Evolutionary conservation across 257 asterid species (phyloP).

Genomic region (Ophiorrhiza pumila): DNA sequence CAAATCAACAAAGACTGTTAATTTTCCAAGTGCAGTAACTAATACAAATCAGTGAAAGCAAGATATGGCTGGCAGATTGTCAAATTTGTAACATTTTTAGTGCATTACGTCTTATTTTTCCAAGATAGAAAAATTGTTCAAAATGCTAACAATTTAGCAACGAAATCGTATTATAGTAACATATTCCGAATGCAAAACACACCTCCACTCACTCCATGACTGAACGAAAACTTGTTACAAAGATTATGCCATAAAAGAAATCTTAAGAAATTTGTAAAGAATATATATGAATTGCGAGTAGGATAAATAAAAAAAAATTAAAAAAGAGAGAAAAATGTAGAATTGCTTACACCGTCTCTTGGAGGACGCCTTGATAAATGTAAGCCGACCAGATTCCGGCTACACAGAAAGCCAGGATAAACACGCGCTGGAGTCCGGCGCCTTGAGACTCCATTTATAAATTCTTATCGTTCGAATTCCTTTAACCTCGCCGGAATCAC

Average conservation of each 20-base stretch:
- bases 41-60: neutral
- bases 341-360: slow-evolving; percentile 69
- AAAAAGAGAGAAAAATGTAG: neutral
- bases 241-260: neutral
- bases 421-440: slow-evolving; percentile 75
- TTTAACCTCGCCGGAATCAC: slow-evolving; percentile 24
- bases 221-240: neutral
- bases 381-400: slow-evolving; percentile 97
- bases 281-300: neutral
- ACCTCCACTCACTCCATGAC: neutral
- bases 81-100: neutral
- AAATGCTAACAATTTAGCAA: neutral
- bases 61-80: neutral
- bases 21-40: neutral
- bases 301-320: neutral
- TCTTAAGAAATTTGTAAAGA: neutral
- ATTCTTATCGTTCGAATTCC: neutral
- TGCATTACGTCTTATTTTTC: neutral
- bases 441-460: slow-evolving; percentile 61
- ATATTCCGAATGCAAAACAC: neutral
- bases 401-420: slow-evolving; percentile 73
- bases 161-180: neutral
- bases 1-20: neutral
- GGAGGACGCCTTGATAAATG: slow-evolving; percentile 93
- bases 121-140: neutral